A percentile compares a stretch with the other conserved stretches of the same genome.
phyloP scores from a whole-genome alignment of 2,329 filamentous ascomycete genomes.

The Laburnicola sp. region DNA sequence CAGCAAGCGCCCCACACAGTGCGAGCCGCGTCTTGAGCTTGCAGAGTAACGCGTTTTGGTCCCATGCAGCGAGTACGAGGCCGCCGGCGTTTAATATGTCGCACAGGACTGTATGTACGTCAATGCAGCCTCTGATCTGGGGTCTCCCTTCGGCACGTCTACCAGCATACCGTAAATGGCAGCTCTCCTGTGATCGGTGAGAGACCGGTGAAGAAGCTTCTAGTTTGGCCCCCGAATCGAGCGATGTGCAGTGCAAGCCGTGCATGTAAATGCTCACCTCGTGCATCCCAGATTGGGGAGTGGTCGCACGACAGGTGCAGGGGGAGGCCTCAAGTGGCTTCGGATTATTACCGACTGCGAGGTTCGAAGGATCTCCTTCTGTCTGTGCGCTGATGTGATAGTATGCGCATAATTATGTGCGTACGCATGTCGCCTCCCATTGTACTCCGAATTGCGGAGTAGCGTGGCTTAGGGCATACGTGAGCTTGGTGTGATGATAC shows the following conservation, averaged over 20 bases:
- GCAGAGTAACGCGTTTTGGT: no score
- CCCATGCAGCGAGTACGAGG: no score
- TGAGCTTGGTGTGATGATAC: neutral
- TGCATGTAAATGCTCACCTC: neutral
- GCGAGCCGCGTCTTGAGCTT: no score
- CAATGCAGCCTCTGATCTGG: no score
- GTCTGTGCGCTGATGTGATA: slow-evolving; percentile 15
- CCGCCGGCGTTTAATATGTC: no score
- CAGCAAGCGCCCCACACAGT: no score
- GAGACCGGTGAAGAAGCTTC: slow-evolving; percentile 14
- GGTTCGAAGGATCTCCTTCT: neutral
- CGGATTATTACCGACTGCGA: slow-evolving; percentile 10
- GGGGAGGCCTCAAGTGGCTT: neutral
- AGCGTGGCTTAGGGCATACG: neutral
- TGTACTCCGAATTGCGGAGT: slow-evolving; percentile 5
- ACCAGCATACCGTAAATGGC: no score
- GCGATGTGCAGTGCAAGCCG: slow-evolving; percentile 7
- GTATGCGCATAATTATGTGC: slow-evolving; percentile 10
- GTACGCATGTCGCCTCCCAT: slow-evolving; percentile 1
- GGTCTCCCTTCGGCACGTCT: no score
- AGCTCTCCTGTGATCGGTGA: no score
- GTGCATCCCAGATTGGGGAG: slow-evolving; percentile 2
- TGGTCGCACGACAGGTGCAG: slow-evolving; percentile 1
- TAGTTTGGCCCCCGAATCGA: neutral
- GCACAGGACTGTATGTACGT: no score